Conservation (phyloP, 2,329 filamentous ascomycete genomes). For the Aspergillus sp. region DNA sequence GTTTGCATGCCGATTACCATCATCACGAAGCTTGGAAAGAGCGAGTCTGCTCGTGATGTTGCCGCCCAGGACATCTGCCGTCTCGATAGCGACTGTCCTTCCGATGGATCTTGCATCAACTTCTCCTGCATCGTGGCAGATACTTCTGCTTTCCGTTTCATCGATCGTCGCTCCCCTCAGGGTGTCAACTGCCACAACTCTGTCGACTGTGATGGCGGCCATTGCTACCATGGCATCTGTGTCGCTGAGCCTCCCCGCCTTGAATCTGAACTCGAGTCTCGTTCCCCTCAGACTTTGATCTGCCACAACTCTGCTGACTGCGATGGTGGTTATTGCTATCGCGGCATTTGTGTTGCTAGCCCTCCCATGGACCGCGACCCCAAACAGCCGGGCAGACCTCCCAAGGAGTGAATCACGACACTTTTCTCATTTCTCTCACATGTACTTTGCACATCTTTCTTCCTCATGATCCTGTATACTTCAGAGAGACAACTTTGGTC, state of each 20-base stretch:
- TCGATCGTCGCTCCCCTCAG: not conserved
- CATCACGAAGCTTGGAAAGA: not conserved
- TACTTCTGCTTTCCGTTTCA: not conserved
- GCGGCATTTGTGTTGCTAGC: slow-evolving; percentile 14
- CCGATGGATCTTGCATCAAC: not conserved
- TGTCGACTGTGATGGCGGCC: slow-evolving; percentile 5
- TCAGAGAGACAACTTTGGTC: not conserved
- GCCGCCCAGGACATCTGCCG: not conserved
- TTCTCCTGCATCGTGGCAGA: not conserved
- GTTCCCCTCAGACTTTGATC: not conserved
- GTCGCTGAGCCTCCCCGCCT: slow-evolving; percentile 3
- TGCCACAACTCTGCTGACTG: slow-evolving; percentile 15
- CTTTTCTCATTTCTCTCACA: not conserved
- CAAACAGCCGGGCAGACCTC: not conserved
- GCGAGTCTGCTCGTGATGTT: not conserved
- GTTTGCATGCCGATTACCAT: too few relatives aligned
- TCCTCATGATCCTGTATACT: not conserved
- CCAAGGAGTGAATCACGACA: not conserved
- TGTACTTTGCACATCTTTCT: not conserved
- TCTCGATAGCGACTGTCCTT: slow-evolving; percentile 3
- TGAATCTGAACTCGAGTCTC: not conserved
- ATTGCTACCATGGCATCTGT: slow-evolving; percentile 16
- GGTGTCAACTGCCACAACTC: slow-evolving; percentile 4
- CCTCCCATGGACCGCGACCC: not conserved
- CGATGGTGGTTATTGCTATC: slow-evolving; percentile 9